Base-by-base conservation (phyloP, 495 filamentous ascomycete genomes). In the Aspergillus bertholletiae region DNA sequence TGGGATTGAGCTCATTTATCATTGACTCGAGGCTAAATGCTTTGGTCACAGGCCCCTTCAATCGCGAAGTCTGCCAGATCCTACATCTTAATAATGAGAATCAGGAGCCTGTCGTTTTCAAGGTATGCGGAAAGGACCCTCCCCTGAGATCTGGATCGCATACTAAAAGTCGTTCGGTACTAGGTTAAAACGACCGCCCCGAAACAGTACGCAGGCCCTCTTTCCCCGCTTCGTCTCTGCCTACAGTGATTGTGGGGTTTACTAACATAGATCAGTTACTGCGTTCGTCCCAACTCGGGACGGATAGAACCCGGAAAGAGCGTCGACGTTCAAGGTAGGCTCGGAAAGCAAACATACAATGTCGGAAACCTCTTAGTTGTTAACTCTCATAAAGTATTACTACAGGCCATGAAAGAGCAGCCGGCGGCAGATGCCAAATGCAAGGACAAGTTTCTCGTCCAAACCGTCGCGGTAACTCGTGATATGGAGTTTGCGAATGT, bases 131-230 rank as follows among this genome's bases (percentile, higher is more conserved):
- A 32, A 20, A 21, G 41, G 2, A 40, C 18, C 13, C 23, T 50
- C 28, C 35, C 39, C 44, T 28, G 24, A 37, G 13, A 21, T 22
- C 3, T 41, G 34, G 30, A 56, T 63, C 39, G 56, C 43, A 55
- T 30, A 53, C 68, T 69, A 60, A 68, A 47, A 27, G 9, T 13
- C 26, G 28, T 32, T 54, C 54, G 49, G 50, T 53, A 17, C 27
- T 61, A 97, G 92, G 94, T 98, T 68, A 98, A 98, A 84, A 98
- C 94, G 35, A 98, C 94, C 53, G 95, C 95, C 24, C 94, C 95
- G 6, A 97, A 98, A 74, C 93, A 97, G 93, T 98, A 90, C 65
- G 89, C 70, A 49, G 40, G n/a, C n/a, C n/a, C n/a, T 27, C 45
- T 26, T 26, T 27, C 58, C 26, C 17, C 26, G 28, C 34, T 56